Evolutionary conservation across 2,329 filamentous ascomycete genomes (phyloP).

Genomic region (Lizonia empirigonia): DNA sequence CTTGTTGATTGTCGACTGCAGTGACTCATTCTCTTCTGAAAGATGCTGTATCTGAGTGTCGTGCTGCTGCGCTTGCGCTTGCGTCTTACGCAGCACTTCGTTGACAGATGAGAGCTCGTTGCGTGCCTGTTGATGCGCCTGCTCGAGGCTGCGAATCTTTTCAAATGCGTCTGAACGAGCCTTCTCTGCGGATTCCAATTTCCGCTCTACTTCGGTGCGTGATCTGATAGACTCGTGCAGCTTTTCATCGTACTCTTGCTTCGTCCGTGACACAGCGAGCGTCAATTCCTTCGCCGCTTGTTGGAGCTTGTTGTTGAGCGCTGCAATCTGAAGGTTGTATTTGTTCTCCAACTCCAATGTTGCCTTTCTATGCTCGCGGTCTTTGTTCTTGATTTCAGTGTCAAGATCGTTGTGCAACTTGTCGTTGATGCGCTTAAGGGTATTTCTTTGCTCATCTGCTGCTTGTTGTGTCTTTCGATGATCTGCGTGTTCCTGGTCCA

Average conservation of each 20-base stretch:
- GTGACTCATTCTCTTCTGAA: conserved; percentile 30
- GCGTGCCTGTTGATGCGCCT: conserved; percentile 31
- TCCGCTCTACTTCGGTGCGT: conserved; percentile 35
- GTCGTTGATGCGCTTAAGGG: conserved; percentile 71
- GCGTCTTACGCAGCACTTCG: conserved; percentile 31
- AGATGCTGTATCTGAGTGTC: conserved; percentile 50
- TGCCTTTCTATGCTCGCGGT: conserved; percentile 43
- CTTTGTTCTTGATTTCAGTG: conserved; percentile 63
- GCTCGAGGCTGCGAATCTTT: conserved; percentile 34
- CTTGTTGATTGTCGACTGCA: conserved; percentile 25
- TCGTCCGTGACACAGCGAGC: conserved; percentile 32
- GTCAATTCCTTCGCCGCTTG: conserved; percentile 39
- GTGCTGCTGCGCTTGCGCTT: conserved; percentile 31
- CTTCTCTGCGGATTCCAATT: conserved; percentile 33
- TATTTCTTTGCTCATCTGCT: conserved; percentile 52
- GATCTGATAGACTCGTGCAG: conserved; percentile 33
- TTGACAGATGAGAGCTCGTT: conserved; percentile 33
- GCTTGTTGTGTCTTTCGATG: conserved; percentile 67
- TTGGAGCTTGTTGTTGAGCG: conserved; percentile 45
- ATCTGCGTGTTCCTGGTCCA: conserved; percentile 76
- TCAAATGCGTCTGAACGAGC: conserved; percentile 35
- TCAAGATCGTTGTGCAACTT: conserved; percentile 72
- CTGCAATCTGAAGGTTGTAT: conserved; percentile 50
- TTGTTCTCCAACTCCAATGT: conserved; percentile 55
- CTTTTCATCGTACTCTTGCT: conserved; percentile 45